Percentiles rank a stretch among this genome's conserved stretches.
phyloP scores from a whole-genome alignment of 176 grass and related monocot genomes.

The Miscanthus lutarioriparius region DNA sequence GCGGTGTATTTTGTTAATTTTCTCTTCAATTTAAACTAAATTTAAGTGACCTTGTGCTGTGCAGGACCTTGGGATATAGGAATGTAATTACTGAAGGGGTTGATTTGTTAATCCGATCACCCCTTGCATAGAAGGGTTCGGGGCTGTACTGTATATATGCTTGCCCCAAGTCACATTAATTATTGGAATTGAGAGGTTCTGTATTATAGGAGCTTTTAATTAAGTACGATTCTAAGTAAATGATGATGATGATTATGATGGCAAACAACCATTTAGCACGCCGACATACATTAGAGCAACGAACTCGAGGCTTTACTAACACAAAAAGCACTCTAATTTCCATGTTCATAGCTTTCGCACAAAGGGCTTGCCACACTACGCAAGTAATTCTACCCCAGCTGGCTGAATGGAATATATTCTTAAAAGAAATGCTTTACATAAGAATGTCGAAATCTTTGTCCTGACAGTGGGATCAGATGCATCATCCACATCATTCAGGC shows the following conservation, averaged over 20 bases:
- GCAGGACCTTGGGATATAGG: no score
- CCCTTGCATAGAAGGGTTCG: no score
- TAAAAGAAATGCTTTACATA: conserved; percentile 19
- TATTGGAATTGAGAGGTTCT: no score
- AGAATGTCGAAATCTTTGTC: not conserved
- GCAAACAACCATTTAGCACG: not conserved
- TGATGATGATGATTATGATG: not conserved
- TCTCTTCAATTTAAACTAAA: no score
- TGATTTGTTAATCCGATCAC: no score
- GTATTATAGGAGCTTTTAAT: no score
- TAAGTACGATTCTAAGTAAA: not conserved
- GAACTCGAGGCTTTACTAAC: not conserved
- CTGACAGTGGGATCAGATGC: conserved; percentile 1
- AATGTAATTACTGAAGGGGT: no score
- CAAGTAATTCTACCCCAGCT: conserved; percentile 21
- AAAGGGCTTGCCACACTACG: not conserved
- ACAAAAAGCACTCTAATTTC: not conserved
- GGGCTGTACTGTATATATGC: no score
- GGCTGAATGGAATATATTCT: conserved; percentile 29
- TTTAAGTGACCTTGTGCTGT: no score
- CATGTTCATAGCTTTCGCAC: conserved; percentile 23
- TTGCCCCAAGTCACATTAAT: no score
- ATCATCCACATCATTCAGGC: not conserved
- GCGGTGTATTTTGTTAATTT: no score
- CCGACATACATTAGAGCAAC: not conserved